A percentile compares a stretch with the other conserved stretches of the same genome.
phyloP scores from a whole-genome alignment of 257 asterid species.

The Plectranthus barbatus region DNA sequence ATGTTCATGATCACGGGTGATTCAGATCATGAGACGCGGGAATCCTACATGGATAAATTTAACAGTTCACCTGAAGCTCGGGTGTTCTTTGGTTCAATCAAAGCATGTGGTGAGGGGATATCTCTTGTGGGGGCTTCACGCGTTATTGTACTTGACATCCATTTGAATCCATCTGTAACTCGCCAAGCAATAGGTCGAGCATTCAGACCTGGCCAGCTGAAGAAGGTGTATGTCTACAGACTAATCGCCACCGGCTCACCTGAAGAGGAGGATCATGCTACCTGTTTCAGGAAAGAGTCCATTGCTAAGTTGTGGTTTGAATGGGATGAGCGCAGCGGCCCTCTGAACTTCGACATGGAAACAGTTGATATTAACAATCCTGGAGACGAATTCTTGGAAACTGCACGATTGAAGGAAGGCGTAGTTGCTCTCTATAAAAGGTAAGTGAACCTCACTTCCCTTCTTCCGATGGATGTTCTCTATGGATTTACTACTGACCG shows the following conservation, averaged over 20 bases:
- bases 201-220: conserved; percentile 87
- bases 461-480: not conserved
- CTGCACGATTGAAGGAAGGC: conserved; percentile 55
- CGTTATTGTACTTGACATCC: conserved; percentile 70
- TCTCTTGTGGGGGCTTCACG: conserved; percentile 97
- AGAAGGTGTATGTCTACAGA: conserved; percentile 72
- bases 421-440: conserved; percentile 44
- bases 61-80: conserved; percentile 69
- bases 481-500: not conserved
- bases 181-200: conserved; percentile 99
- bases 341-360: conserved; percentile 59
- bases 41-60: conserved; percentile 62
- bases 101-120: conserved; percentile 94
- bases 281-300: conserved; percentile 88
- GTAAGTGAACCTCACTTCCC: conserved; percentile 20
- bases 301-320: conserved; percentile 96
- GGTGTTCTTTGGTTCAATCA: conserved; percentile 91
- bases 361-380: conserved; percentile 39
- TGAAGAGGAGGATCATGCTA: conserved; percentile 70
- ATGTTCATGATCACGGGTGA: conserved; percentile 95
- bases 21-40: conserved; percentile 68
- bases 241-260: conserved; percentile 71
- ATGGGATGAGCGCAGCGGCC: conserved; percentile 69
- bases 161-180: conserved; percentile 83
- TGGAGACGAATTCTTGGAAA: conserved; percentile 65